Base-by-base conservation (phyloP, 805 yeast genomes). In the Kluyveromyces starmeri region DNA sequence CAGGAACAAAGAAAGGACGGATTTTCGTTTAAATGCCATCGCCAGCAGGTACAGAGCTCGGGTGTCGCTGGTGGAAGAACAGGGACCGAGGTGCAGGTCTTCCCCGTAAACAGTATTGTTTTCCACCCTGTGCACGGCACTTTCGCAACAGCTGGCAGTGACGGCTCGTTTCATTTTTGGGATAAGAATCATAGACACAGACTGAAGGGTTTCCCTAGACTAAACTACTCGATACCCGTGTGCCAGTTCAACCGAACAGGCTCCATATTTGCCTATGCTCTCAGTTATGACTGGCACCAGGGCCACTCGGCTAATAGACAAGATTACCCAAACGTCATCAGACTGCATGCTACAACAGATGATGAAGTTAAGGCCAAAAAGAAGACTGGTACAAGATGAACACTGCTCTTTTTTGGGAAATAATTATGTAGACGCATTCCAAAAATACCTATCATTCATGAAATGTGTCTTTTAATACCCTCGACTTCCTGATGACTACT, bases 221-320 rank as follows among this genome's bases (percentile, higher is more conserved):
- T 79, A 11, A 71, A 70, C 34, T 71, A 74, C 23, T 68, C 94
- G 0, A 78, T 92, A 35, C 70, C 94, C 0, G 76, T 81, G 24
- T 71, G 86, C 1, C 76, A 77, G 4, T 92, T 89, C 65, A 92
- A 85, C 62, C 68, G 83, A 44, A 76, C 68, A 32, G 98, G 98
- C 35, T 58, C 75, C 20, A 75, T 92, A 8, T 78, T 83, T 57
- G 97, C 96, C 3, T 85, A 92, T 53, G 95, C 96, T 2, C 55
- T 84, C 41, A 77, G 94, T 42, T 89, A 92, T 61, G 98, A 92
- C 56, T 92, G 98, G 98, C 73, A 85, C 39, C 86, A 86, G 54
- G 95, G 94, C n/a, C 70, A 81, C 58, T 77, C 71, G 53, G 80
- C 70, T 48, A 85, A 83, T 63, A 71, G 78, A 28, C 81, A 75